Evolutionary conservation across 2,329 filamentous ascomycete species (phyloP).

Genomic region (Raffaelea ambrosiae): DNA sequence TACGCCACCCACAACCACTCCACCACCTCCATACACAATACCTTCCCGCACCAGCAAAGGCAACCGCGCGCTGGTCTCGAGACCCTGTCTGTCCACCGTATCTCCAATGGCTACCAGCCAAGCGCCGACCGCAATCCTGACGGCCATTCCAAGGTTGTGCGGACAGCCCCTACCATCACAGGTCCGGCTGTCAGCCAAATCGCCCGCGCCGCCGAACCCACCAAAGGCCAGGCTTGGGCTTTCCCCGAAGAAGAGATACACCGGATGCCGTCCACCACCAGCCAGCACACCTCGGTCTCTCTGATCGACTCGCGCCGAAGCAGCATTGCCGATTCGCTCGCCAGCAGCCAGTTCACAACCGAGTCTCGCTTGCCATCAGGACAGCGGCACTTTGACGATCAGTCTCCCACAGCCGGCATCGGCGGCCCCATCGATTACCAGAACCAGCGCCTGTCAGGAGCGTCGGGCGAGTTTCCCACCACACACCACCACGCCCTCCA

Average conservation of each 20-base stretch:
- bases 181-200: slow-evolving; percentile 57
- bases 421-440: slow-evolving; percentile 30
- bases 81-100: slow-evolving; percentile 45
- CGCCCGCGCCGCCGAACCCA: slow-evolving; percentile 66
- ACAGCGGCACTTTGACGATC: slow-evolving; percentile 63
- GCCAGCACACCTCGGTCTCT: slow-evolving; percentile 21
- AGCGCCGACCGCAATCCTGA: slow-evolving; percentile 50
- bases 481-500: slow-evolving; percentile 70
- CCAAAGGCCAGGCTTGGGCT: slow-evolving; percentile 76
- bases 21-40: slow-evolving; percentile 65
- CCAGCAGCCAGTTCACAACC: slow-evolving; percentile 69
- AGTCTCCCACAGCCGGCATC: slow-evolving; percentile 50
- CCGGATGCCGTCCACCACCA: slow-evolving; percentile 35
- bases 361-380: slow-evolving; percentile 65
- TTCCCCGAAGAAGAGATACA: slow-evolving; percentile 67
- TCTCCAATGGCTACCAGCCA: slow-evolving; percentile 58
- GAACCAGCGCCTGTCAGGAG: slow-evolving; percentile 36
- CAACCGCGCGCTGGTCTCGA: slow-evolving; percentile 48
- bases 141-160: slow-evolving; percentile 39
- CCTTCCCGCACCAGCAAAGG: slow-evolving; percentile 50
- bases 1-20: slow-evolving; percentile 73
- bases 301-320: slow-evolving; percentile 62
- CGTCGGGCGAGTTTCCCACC: slow-evolving; percentile 46
- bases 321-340: slow-evolving; percentile 68
- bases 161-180: slow-evolving; percentile 68